Conservation (phyloP, 371 early-diverging fungal genomes). For the Globomyces sp. region DNA sequence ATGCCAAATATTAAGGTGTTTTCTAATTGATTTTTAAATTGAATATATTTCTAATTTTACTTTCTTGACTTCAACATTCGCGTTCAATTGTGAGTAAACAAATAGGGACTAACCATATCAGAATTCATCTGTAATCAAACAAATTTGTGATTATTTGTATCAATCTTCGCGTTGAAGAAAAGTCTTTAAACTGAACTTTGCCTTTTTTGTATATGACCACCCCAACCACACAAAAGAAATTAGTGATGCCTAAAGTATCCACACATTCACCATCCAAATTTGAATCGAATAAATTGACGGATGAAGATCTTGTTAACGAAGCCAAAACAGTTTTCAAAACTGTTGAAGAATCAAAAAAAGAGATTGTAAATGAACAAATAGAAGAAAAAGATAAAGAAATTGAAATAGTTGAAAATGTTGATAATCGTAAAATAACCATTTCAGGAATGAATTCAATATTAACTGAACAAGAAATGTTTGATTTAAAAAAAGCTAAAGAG, state of each 20-base stretch:
- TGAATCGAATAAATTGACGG: background rate
- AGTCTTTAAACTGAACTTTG: too few species aligned
- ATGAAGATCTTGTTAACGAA: slow-evolving; percentile 9
- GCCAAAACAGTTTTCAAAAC: background rate
- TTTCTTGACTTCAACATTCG: too few species aligned
- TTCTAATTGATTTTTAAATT: too few species aligned
- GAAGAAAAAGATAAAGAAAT: background rate
- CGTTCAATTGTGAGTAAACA: too few species aligned
- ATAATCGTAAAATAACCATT: background rate
- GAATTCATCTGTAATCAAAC: too few species aligned
- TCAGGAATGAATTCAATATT: background rate
- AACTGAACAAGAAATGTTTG: slow-evolving; percentile 7
- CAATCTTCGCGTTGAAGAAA: too few species aligned
- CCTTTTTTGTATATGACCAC: too few species aligned
- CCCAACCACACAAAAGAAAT: background rate
- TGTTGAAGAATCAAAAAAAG: background rate
- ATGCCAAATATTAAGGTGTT: slow-evolving; percentile 28
- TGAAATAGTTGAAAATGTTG: background rate
- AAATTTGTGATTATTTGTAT: too few species aligned
- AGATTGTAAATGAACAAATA: background rate
- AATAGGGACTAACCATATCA: too few species aligned
- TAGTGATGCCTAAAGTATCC: background rate
- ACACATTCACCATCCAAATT: background rate
- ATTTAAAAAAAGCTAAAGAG: slow-evolving; percentile 12
- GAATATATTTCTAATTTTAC: too few species aligned